Evolutionary conservation across 345 rosid genomes (phyloP).

Genomic region (Zanthoxylum bungeanum): DNA sequence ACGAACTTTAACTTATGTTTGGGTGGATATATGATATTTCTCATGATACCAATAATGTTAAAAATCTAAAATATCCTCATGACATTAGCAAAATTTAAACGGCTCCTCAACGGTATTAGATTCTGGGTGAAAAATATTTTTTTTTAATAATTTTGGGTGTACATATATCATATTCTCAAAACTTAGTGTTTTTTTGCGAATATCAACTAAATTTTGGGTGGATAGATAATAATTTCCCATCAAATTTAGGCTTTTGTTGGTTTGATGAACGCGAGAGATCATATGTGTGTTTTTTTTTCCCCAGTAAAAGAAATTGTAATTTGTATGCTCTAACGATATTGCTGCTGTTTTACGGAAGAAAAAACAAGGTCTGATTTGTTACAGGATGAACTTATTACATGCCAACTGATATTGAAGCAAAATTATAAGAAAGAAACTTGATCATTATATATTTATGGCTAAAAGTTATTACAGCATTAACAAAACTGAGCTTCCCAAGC

Average conservation of each 20-base stretch:
- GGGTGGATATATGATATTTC: too few species aligned
- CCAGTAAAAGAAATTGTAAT: not conserved
- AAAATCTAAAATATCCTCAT: too few species aligned
- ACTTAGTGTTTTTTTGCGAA: not conserved
- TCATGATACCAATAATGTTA: too few species aligned
- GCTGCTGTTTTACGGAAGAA: not conserved
- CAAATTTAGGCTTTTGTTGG: not conserved
- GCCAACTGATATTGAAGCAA: not conserved
- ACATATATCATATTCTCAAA: too few species aligned
- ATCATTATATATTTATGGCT: conserved; percentile 10
- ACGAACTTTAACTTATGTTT: too few species aligned
- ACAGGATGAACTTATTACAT: not conserved
- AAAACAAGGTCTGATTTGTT: not conserved
- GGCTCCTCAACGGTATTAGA: too few species aligned
- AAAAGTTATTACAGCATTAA: conserved; percentile 18
- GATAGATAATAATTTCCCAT: not conserved
- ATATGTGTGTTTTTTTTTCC: not conserved
- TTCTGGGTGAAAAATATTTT: too few species aligned
- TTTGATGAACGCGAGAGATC: not conserved
- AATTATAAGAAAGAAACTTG: conserved; percentile 9
- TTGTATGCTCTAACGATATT: not conserved
- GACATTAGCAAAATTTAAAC: too few species aligned
- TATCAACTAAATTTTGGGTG: not conserved
- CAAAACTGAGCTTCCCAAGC: conserved; percentile 28
- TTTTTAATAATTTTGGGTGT: too few species aligned